Conservation (phyloP, 2,329 filamentous ascomycete genomes). For the Aureobasidium melanogenum region DNA sequence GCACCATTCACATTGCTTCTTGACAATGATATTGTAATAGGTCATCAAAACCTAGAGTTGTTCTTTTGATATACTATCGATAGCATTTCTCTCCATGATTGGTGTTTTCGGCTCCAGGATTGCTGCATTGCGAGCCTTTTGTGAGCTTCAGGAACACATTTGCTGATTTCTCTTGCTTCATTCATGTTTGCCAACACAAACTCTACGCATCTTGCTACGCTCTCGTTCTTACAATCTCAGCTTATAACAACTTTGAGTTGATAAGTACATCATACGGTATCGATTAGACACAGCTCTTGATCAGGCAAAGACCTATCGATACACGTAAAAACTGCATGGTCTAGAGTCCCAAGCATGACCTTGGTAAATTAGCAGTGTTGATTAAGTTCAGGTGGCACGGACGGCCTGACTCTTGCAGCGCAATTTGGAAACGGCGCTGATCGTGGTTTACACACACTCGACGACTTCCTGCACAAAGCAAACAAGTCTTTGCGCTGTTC, state of each 20-base stretch:
- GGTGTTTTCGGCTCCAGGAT: too few relatives aligned
- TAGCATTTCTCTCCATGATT: too few relatives aligned
- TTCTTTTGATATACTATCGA: not conserved
- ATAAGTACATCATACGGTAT: not conserved
- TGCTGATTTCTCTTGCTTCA: not conserved
- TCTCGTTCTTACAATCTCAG: not conserved
- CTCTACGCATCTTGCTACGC: not conserved
- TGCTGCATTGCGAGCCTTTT: too few relatives aligned
- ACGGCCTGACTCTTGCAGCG: not conserved
- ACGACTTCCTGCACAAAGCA: not conserved
- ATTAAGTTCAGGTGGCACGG: slow-evolving; percentile 1
- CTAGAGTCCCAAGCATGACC: not conserved
- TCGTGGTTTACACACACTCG: not conserved
- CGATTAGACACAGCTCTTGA: not conserved
- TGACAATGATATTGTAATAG: not conserved
- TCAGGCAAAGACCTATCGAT: not conserved
- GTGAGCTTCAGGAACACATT: not conserved
- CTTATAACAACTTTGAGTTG: not conserved
- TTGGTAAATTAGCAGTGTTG: not conserved
- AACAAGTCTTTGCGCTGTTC: not conserved
- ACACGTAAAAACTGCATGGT: not conserved
- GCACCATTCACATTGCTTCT: not conserved
- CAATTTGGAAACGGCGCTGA: slow-evolving; percentile 8
- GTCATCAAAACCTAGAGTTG: too few relatives aligned
- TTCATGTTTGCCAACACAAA: too few relatives aligned